phyloP scores from a whole-genome alignment of 345 rosid genomes.

The Passiflora organensis region DNA sequence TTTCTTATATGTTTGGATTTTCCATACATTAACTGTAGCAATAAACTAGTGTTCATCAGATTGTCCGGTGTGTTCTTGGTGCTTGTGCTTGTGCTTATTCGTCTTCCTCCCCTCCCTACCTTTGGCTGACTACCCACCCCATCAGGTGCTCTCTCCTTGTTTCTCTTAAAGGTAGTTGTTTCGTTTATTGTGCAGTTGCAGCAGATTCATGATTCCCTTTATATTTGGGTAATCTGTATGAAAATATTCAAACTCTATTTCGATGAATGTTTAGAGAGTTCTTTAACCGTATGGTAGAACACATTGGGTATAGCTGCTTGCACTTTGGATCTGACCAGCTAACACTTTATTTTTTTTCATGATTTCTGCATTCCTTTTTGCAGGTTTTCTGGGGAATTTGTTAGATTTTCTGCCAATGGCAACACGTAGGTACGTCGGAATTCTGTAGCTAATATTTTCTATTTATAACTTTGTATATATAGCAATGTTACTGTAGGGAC shows the following conservation, averaged over 20 bases:
- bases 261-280: too few relatives aligned
- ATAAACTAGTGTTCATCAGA: slow-evolving; percentile 27
- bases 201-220: too few relatives aligned
- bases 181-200: slow-evolving; percentile 37
- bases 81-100: slow-evolving; percentile 21
- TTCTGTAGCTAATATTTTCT: neutral
- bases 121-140: slow-evolving; percentile 24
- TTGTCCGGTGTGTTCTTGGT: slow-evolving; percentile 32
- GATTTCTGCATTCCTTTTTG: slow-evolving; percentile 24
- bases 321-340: neutral
- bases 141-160: slow-evolving; percentile 27
- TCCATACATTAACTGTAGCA: slow-evolving; percentile 23
- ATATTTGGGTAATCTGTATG: too few relatives aligned
- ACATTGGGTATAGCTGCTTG: too few relatives aligned
- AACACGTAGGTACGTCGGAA: slow-evolving; percentile 17
- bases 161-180: slow-evolving; percentile 29
- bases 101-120: slow-evolving; percentile 15
- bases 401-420: slow-evolving; percentile 19
- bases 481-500: slow-evolving; percentile 1
- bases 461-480: neutral
- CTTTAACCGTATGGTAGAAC: too few relatives aligned
- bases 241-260: too few relatives aligned
- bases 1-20: slow-evolving; percentile 13
- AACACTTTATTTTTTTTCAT: slow-evolving; percentile 1
- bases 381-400: slow-evolving; percentile 22